Conservation (phyloP, 257 asterid genomes). For the Solanum ossicruentum region DNA sequence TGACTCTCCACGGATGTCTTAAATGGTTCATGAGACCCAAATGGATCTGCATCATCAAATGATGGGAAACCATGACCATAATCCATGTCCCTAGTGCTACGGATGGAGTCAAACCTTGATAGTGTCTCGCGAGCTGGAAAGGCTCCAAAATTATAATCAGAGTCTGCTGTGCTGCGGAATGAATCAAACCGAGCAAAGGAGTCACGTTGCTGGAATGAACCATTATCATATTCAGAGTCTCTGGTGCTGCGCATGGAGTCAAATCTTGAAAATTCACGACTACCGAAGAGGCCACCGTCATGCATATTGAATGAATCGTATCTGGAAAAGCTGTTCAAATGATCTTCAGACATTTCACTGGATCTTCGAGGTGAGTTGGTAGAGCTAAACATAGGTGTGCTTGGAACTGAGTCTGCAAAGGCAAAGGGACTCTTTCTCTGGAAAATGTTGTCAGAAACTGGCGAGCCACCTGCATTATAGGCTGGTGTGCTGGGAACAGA, state of each 20-base stretch:
- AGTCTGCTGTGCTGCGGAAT: slow-evolving; percentile 59
- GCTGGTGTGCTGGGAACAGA: slow-evolving; percentile 85
- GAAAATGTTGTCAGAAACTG: slow-evolving; percentile 5
- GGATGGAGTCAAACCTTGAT: slow-evolving; percentile 53
- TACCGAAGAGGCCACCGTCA: slow-evolving; percentile 21
- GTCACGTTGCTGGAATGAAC: slow-evolving; percentile 37
- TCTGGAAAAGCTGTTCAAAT: slow-evolving; percentile 53
- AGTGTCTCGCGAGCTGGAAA: slow-evolving; percentile 21
- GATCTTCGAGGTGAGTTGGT: slow-evolving; percentile 39
- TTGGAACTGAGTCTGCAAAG: slow-evolving; percentile 34
- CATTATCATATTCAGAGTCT: slow-evolving; percentile 68
- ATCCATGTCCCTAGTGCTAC: slow-evolving; percentile 51
- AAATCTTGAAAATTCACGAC: slow-evolving; percentile 53
- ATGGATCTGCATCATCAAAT: slow-evolving; percentile 76
- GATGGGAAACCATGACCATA: slow-evolving; percentile 57
- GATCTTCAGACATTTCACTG: slow-evolving; percentile 26
- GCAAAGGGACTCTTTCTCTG: slow-evolving; percentile 28
- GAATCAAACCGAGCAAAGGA: slow-evolving; percentile 55
- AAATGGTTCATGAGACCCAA: slow-evolving; percentile 57
- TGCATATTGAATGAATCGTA: slow-evolving; percentile 60
- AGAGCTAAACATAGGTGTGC: slow-evolving; percentile 61
- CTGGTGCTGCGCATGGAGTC: slow-evolving; percentile 49
- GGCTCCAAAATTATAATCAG: slow-evolving; percentile 50
- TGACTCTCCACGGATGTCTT: slow-evolving; percentile 50
- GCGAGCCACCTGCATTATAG: slow-evolving; percentile 23